Conservation (phyloP, 225 moss, liverwort and hornwort species). For the Marchantia polymorpha region DNA sequence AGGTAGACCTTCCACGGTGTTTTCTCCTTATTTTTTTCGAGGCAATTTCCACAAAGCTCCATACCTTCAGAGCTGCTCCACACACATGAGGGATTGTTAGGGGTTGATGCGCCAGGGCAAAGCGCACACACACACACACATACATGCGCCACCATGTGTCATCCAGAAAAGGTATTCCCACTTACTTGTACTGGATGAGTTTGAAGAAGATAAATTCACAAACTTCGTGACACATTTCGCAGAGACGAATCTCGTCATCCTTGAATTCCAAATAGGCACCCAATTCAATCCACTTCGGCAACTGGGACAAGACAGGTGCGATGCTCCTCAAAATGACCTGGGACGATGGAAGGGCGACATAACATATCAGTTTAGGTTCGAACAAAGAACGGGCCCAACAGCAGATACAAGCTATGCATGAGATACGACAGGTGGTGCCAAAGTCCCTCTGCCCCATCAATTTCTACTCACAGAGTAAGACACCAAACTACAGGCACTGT, state of each 20-base stretch:
- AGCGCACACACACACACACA: background rate
- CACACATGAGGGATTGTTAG: background rate
- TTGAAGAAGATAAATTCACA: conserved; percentile 54
- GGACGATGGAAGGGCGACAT: background rate
- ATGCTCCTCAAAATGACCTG: conserved; percentile 49
- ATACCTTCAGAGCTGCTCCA: conserved; percentile 42
- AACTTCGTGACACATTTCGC: conserved; percentile 41
- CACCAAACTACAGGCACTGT: background rate
- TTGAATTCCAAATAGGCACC: conserved; percentile 49
- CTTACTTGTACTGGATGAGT: conserved; percentile 51
- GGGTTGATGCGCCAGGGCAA: background rate
- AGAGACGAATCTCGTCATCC: conserved; percentile 48
- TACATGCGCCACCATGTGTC: background rate
- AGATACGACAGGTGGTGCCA: background rate
- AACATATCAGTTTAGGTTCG: background rate
- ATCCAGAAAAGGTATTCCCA: background rate
- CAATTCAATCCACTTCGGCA: conserved; percentile 50
- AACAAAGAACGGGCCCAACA: background rate
- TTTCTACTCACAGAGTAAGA: background rate
- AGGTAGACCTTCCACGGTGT: conserved; percentile 46
- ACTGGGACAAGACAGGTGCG: conserved; percentile 40
- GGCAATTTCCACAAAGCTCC: conserved; percentile 47
- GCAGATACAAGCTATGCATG: background rate
- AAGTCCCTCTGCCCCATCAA: background rate
- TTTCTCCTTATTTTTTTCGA: conserved; percentile 47